These are phyloP conservation scores for Galeopsis tetrahit DNA, from an alignment of 257 asterid species.

Conservation along the genomic window DNA sequence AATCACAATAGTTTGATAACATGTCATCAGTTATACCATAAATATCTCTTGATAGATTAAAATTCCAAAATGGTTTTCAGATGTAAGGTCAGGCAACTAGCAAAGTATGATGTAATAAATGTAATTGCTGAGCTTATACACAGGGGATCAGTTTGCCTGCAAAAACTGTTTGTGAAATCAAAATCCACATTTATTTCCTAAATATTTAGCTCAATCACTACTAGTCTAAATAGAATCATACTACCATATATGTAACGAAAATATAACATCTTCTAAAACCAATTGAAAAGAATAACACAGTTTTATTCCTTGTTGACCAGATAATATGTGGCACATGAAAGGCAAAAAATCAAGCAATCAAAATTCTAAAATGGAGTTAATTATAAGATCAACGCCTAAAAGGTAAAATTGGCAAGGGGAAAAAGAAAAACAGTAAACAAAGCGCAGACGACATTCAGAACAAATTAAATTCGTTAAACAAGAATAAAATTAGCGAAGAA, in stretches of 20 bases:
- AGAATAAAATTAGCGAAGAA: background rate
- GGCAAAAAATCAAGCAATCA: background rate
- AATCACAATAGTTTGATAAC: background rate
- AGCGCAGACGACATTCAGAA: background rate
- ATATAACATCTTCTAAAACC: background rate
- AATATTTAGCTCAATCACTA: background rate
- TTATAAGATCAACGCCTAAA: background rate
- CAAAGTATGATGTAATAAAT: background rate
- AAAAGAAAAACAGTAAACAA: background rate
- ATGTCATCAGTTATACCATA: background rate
- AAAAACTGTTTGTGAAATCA: conserved; percentile 3
- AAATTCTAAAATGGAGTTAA: background rate
- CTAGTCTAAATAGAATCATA: background rate
- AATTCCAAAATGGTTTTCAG: conserved; percentile 2
- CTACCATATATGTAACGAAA: background rate
- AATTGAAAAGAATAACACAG: background rate
- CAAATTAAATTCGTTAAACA: conserved; percentile 13
- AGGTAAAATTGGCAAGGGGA: background rate
- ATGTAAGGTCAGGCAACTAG: background rate
- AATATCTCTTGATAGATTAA: background rate
- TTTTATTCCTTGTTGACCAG: background rate
- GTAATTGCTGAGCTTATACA: background rate
- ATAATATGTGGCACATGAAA: background rate
- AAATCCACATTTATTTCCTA: conserved; percentile 14
- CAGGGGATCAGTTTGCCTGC: background rate